A percentile compares a stretch with the other conserved stretches of the same genome.
phyloP scores from a whole-genome alignment of 2,329 filamentous ascomycete species.

The Orbilia javanica region DNA sequence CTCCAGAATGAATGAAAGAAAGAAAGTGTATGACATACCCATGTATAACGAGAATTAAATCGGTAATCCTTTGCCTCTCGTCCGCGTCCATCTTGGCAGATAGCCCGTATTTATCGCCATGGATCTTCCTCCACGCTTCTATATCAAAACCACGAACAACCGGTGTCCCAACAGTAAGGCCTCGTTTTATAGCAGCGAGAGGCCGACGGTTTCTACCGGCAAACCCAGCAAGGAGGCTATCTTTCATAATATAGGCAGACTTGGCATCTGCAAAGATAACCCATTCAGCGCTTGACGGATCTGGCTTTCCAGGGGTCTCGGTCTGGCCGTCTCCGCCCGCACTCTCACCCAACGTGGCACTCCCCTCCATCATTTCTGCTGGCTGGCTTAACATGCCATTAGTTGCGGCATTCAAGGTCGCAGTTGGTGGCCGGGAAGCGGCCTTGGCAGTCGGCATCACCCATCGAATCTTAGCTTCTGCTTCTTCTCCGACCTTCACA shows the following conservation, averaged over 20 bases:
- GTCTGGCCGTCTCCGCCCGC: conserved; percentile 45
- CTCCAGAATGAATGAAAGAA: neutral
- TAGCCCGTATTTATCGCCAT: conserved; percentile 60
- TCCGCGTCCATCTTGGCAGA: conserved; percentile 66
- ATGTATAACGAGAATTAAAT: conserved; percentile 90
- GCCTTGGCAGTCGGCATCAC: conserved; percentile 50
- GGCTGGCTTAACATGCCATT: neutral
- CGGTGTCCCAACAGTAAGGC: conserved; percentile 82
- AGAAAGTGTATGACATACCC: conserved; percentile 67
- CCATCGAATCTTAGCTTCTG: conserved; percentile 84
- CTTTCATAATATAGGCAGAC: conserved; percentile 86
- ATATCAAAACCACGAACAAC: conserved; percentile 92
- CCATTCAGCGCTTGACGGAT: conserved; percentile 59
- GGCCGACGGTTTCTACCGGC: conserved; percentile 71
- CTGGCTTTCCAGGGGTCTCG: conserved; percentile 27
- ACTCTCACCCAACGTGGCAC: conserved; percentile 26
- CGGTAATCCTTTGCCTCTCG: conserved; percentile 78
- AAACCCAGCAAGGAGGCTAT: conserved; percentile 77
- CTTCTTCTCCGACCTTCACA: conserved; percentile 86
- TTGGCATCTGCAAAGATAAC: conserved; percentile 85
- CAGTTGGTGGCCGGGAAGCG: conserved; percentile 39
- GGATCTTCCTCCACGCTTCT: conserved; percentile 80
- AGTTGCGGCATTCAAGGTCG: conserved; percentile 19
- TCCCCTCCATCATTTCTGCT: conserved; percentile 32
- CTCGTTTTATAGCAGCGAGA: conserved; percentile 85